Evolutionary conservation across 768 basidiomycete species (phyloP).

Genomic region (Tylopilus subfusipes): DNA sequence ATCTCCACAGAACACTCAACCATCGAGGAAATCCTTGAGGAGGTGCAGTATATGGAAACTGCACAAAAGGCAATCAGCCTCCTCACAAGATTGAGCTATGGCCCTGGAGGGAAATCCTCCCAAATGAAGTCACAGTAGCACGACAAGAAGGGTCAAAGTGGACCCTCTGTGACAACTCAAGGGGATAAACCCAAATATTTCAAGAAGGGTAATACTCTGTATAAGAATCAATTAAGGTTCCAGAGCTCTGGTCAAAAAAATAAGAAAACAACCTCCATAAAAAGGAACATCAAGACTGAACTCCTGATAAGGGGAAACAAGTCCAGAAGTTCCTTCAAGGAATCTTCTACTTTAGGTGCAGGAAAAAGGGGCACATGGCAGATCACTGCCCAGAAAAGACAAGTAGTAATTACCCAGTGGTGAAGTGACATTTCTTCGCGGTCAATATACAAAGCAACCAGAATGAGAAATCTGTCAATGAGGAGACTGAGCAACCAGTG

Average conservation of each 20-base stretch:
- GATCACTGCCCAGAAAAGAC: too few relatives aligned
- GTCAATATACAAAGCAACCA: too few relatives aligned
- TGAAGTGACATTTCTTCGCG: too few relatives aligned
- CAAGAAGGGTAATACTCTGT: too few relatives aligned
- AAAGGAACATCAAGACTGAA: not conserved
- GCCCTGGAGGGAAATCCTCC: not conserved
- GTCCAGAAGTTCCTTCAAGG: not conserved
- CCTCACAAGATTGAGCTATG: not conserved
- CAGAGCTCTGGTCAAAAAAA: not conserved
- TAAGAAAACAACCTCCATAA: not conserved
- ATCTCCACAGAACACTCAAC: not conserved
- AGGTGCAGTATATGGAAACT: not conserved
- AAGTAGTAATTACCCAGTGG: too few relatives aligned
- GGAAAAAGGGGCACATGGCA: not conserved
- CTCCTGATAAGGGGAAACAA: not conserved
- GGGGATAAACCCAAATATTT: too few relatives aligned
- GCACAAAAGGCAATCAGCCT: not conserved
- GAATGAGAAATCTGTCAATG: too few relatives aligned
- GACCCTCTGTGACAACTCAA: not conserved
- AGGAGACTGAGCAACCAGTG: too few relatives aligned
- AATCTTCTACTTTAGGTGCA: not conserved
- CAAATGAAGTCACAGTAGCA: not conserved
- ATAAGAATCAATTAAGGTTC: not conserved
- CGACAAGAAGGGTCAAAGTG: not conserved
- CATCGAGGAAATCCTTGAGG: too few relatives aligned